phyloP scores from a whole-genome alignment of 441 rosid genomes.

The Populus hybrid region DNA sequence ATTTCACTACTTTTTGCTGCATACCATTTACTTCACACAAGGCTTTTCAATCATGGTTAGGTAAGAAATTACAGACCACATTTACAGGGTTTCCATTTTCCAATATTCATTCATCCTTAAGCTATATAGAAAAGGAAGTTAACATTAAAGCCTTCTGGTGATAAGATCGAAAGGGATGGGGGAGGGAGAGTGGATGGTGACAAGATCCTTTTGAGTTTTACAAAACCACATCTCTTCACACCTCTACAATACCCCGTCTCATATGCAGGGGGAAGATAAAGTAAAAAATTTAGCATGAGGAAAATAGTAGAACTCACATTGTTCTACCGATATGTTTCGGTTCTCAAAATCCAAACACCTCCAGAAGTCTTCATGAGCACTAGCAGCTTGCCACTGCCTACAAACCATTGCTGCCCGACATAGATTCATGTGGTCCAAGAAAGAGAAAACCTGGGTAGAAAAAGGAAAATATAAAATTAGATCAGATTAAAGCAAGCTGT shows the following conservation, averaged over 20 bases:
- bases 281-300: slow-evolving; percentile 5
- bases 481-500: neutral
- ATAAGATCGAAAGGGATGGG: neutral
- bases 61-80: neutral
- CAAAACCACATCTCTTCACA: neutral
- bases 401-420: slow-evolving; percentile 91
- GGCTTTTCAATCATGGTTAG: no score
- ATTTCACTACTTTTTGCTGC: neutral
- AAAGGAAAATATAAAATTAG: slow-evolving; percentile 7
- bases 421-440: slow-evolving; percentile 71
- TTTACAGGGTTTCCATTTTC: neutral
- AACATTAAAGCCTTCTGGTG: neutral
- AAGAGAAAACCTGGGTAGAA: slow-evolving; percentile 75
- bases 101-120: neutral
- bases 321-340: slow-evolving; percentile 68
- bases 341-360: slow-evolving; percentile 81
- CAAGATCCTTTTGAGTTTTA: neutral
- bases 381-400: slow-evolving; percentile 93
- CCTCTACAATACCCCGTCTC: neutral
- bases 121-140: neutral
- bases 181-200: neutral
- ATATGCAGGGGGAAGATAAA: neutral
- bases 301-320: slow-evolving; percentile 56
- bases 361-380: slow-evolving; percentile 98
- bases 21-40: neutral